Base-by-base conservation (phyloP, 352 stramenopile genomes). In the Phytophthora agathidicida region DNA sequence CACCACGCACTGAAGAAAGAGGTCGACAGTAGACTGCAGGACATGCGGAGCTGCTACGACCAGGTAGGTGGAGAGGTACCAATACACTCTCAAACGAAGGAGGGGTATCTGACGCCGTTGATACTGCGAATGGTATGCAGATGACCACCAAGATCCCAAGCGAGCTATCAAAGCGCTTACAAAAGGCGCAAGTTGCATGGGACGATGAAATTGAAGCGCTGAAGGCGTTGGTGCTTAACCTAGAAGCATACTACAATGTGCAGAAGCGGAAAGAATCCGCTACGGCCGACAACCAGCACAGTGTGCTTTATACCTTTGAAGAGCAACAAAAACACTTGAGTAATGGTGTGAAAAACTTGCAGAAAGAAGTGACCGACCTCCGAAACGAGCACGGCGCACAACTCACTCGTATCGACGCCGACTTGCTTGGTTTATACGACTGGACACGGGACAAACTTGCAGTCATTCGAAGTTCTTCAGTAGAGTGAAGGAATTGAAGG, bases 361-460 rank as follows among this genome's bases (percentile, higher is more conserved):
- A 58, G 38, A 54, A 30, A 5, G 54, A 69, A 0, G 16, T 82
- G 6, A 27, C 14, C 10, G 61, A 46, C n/a, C 31, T 79, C 9
- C 57, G 65, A 38, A 31, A 57, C 31, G 66, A 88, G 63, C 55
- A 73, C 11, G 66, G 64, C 0, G 68, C 71, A 10, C 62, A 75
- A 23, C 59, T 59, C 10, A 54, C 47, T 3, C 73, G 59, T 1
- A 63, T 88, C 13, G 68, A 86, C 30, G 31, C 48, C 5, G 71
- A 89, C 39, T 45, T 89, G 30, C 51, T 89, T 4, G 79, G 69
- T 1, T 48, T 89, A 9, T 86, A 89, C 65, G 79, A 89, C 55
- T 89, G 79, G 78, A 77, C 69, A 4, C 69, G 73, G n/a, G 48
- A 54, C 6, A 76, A 81, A 20, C 16, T 86, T 13, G 26, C 47